Percentiles rank a stretch among this genome's conserved stretches.
These are phyloP conservation scores for Phytophthora capsici DNA, from an alignment of 352 stramenopile genomes.

Conservation along the genomic window DNA sequence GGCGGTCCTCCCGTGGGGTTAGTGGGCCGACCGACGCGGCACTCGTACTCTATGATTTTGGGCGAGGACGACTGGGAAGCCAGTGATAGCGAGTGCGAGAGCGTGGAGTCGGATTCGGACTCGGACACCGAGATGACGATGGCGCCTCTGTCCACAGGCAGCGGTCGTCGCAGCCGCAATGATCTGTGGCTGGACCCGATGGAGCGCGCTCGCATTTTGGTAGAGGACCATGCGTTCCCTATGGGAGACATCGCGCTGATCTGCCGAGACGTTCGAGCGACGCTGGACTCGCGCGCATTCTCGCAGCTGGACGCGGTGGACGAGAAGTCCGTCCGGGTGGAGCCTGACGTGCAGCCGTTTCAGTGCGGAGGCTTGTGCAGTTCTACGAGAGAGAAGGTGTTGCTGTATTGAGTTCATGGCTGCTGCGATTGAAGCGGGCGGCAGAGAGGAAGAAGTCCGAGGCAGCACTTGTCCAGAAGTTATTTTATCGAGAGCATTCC, in stretches of 20 bases:
- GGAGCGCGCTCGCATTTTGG: slow-evolving; percentile 51
- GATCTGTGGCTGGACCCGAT: slow-evolving; percentile 60
- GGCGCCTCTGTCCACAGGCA: neutral
- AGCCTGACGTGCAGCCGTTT: no score
- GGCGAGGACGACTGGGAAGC: slow-evolving; percentile 27
- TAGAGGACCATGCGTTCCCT: slow-evolving; percentile 38
- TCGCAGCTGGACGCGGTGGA: slow-evolving; percentile 38
- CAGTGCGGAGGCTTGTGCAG: neutral
- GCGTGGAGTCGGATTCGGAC: slow-evolving; percentile 33
- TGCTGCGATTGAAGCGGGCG: slow-evolving; percentile 1
- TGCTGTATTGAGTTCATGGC: slow-evolving; percentile 30
- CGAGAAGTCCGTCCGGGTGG: slow-evolving; percentile 19
- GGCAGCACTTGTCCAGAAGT: neutral
- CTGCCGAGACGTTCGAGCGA: slow-evolving; percentile 50
- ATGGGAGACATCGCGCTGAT: slow-evolving; percentile 56
- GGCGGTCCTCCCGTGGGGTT: slow-evolving; percentile 60
- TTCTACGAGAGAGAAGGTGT: slow-evolving; percentile 35
- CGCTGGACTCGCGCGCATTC: slow-evolving; percentile 44
- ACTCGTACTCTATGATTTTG: slow-evolving; percentile 36
- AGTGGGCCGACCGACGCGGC: slow-evolving; percentile 42
- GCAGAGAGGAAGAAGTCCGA: neutral
- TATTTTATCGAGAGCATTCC: slow-evolving; percentile 11
- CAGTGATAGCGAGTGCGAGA: slow-evolving; percentile 31
- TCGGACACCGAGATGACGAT: slow-evolving; percentile 15
- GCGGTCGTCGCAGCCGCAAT: slow-evolving; percentile 23